Percentiles rank a stretch among this genome's conserved stretches.
These are phyloP conservation scores for Corylus heterophylla DNA, from an alignment of 306 rosid species.

Conservation along the genomic window DNA sequence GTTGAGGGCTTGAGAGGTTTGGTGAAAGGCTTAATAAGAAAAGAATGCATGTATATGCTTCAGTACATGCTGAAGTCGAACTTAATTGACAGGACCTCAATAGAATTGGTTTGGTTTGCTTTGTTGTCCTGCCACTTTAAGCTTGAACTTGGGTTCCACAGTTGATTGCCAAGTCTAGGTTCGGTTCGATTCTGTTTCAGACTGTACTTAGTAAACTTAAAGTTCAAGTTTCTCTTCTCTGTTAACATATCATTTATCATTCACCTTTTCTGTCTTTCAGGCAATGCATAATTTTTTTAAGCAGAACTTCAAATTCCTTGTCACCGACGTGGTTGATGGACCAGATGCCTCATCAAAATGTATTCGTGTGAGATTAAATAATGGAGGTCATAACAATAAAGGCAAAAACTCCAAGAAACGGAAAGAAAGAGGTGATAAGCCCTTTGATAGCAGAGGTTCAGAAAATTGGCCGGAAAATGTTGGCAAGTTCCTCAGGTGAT, in stretches of 20 bases:
- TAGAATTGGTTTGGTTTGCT: conserved; percentile 1
- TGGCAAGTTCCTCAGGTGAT: conserved; percentile 84
- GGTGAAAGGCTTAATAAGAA: background rate
- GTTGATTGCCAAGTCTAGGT: conserved; percentile 3
- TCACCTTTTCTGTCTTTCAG: conserved; percentile 48
- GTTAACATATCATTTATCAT: background rate
- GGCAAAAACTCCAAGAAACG: conserved; percentile 72
- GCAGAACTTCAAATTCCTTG: conserved; percentile 84
- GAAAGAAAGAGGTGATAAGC: conserved; percentile 75
- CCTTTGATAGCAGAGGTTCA: conserved; percentile 94
- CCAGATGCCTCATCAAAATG: conserved; percentile 89
- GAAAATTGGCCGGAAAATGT: conserved; percentile 72
- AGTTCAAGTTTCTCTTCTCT: background rate
- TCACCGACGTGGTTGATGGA: conserved; percentile 83
- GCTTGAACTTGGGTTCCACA: conserved; percentile 1
- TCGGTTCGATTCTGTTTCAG: conserved; percentile 12
- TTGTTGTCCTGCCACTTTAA: background rate
- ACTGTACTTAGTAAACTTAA: conserved; percentile 5
- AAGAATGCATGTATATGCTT: background rate
- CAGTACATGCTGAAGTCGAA: conserved; percentile 4
- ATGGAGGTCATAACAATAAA: conserved; percentile 47
- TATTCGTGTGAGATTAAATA: conserved; percentile 80
- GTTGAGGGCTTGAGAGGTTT: conserved; percentile 9
- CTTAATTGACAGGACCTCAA: conserved; percentile 4
- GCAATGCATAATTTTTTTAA: conserved; percentile 82